phyloP scores from a whole-genome alignment of 257 asterid genomes.

The Rhazya stricta region DNA sequence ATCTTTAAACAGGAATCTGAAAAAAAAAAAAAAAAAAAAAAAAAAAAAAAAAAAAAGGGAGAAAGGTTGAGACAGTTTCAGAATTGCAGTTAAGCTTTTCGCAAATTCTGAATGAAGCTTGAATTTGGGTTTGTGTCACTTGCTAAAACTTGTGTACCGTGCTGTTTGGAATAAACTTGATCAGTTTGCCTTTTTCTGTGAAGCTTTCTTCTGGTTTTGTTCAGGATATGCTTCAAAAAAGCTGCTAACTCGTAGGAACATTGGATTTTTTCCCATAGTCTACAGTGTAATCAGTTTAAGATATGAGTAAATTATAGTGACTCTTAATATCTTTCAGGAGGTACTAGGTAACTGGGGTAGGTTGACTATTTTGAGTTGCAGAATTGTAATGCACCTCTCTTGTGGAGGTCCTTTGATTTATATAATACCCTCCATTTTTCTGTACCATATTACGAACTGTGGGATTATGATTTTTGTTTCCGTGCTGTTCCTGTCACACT shows the following conservation, averaged over 20 bases:
- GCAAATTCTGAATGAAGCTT: neutral
- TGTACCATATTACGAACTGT: neutral
- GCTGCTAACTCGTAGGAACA: neutral
- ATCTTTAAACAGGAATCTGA: neutral
- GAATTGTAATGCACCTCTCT: neutral
- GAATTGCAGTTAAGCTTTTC: neutral
- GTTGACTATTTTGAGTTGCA: neutral
- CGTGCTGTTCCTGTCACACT: neutral
- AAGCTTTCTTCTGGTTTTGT: neutral
- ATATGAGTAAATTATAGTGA: neutral
- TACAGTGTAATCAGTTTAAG: neutral
- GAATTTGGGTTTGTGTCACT: slow-evolving; percentile 5
- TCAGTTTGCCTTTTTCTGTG: neutral
- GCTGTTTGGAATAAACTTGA: neutral
- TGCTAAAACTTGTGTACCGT: neutral
- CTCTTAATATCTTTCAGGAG: neutral
- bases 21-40: no score
- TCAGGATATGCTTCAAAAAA: no score
- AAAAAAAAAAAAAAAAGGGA: neutral
- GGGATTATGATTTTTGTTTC: neutral
- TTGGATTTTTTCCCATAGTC: neutral
- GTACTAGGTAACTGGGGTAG: neutral
- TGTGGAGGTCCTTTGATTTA: neutral
- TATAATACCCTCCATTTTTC: neutral
- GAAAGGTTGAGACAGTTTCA: neutral